phyloP scores from a whole-genome alignment of 164 flowering plant species.

The Akebia trifoliata region DNA sequence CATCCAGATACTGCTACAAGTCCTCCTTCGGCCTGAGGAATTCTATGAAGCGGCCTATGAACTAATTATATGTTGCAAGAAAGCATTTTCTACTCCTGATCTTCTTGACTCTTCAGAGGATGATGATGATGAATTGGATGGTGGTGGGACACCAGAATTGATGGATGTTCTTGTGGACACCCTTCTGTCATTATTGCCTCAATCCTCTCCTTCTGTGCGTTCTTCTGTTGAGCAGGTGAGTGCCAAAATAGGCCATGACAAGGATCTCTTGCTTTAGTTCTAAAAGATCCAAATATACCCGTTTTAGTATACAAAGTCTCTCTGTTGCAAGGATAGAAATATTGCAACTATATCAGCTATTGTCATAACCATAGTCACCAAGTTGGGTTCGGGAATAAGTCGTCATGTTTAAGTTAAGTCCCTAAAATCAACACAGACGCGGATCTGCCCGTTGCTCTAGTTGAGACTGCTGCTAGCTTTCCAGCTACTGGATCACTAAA shows the following conservation, averaged over 20 bases:
- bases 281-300: not conserved
- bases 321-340: not conserved
- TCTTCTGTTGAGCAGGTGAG: slow-evolving; percentile 88
- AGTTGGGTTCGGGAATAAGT: too few species aligned
- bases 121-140: slow-evolving; percentile 57
- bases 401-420: too few species aligned
- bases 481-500: too few species aligned
- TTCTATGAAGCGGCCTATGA: slow-evolving; percentile 77
- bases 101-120: slow-evolving; percentile 47
- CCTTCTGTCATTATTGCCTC: slow-evolving; percentile 79
- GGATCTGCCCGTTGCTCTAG: too few species aligned
- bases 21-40: slow-evolving; percentile 82
- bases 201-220: slow-evolving; percentile 78
- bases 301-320: not conserved
- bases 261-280: not conserved
- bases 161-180: slow-evolving; percentile 95
- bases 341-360: too few species aligned
- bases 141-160: slow-evolving; percentile 46
- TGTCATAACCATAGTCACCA: too few species aligned
- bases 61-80: slow-evolving; percentile 73
- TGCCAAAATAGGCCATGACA: not conserved
- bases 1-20: slow-evolving; percentile 79
- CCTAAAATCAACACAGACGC: too few species aligned
- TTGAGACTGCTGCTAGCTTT: too few species aligned
- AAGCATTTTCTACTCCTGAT: slow-evolving; percentile 49